These are phyloP conservation scores for Endoconidiophora laricicola DNA, from an alignment of 2,329 filamentous ascomycete genomes.

Conservation along the genomic window DNA sequence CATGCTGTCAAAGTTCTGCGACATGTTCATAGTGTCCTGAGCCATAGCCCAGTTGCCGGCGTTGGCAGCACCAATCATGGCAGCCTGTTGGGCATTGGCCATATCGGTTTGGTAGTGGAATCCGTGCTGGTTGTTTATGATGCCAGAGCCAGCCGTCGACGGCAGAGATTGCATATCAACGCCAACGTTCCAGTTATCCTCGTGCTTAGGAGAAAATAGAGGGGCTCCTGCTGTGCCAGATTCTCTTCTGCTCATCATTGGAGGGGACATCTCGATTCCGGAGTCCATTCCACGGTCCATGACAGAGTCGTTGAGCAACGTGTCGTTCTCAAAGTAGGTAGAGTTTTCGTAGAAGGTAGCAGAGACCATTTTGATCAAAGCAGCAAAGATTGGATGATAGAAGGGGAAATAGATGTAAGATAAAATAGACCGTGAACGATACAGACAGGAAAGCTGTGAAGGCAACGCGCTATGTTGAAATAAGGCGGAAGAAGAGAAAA, in stretches of 20 bases:
- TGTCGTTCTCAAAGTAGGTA: not conserved
- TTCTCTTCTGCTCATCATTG: slow-evolving; percentile 45
- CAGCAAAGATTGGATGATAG: not conserved
- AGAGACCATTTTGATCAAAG: slow-evolving; percentile 4
- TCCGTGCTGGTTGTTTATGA: not conserved
- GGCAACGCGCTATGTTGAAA: not conserved
- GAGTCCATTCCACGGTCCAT: slow-evolving; percentile 32
- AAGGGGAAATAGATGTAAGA: not conserved
- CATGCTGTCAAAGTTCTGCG: slow-evolving; percentile 46
- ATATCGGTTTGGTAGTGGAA: not conserved
- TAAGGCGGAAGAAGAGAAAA: not conserved
- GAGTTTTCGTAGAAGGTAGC: slow-evolving; percentile 4
- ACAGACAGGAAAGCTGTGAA: not conserved
- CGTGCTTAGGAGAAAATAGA: slow-evolving; percentile 48
- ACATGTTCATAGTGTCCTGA: slow-evolving; percentile 42
- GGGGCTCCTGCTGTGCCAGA: slow-evolving; percentile 34
- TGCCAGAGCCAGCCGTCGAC: slow-evolving; percentile 38
- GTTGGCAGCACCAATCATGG: slow-evolving; percentile 24
- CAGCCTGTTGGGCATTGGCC: not conserved
- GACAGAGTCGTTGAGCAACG: slow-evolving; percentile 5
- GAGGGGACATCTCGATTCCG: slow-evolving; percentile 41
- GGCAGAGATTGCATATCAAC: slow-evolving; percentile 46
- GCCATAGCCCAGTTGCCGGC: slow-evolving; percentile 42
- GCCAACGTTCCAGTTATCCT: slow-evolving; percentile 40
- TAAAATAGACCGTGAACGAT: not conserved